Conservation (phyloP, 129 eudicot species). For the Chrysanthemum lavandulifolium region DNA sequence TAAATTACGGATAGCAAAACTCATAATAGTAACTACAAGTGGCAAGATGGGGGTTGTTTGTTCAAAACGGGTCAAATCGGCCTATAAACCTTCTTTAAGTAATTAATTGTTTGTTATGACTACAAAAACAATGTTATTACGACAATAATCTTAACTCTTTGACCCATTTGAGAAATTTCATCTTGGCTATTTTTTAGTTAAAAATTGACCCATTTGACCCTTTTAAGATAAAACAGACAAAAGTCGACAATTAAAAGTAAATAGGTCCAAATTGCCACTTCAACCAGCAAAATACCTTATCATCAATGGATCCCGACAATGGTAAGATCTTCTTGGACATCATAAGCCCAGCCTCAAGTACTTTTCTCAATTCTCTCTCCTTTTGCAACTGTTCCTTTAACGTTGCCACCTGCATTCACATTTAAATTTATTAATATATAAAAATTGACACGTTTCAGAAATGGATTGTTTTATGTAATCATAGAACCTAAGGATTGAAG, state of each 20-base stretch:
- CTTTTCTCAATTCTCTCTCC: conserved; percentile 65
- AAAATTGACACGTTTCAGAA: not conserved
- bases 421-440: not conserved
- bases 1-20: conserved; percentile 24
- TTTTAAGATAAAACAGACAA: not conserved
- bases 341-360: conserved; percentile 61
- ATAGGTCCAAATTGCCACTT: not conserved
- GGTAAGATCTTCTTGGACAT: conserved; percentile 40
- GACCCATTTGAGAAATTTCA: not conserved
- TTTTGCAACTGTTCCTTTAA: conserved; percentile 63
- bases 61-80: not conserved
- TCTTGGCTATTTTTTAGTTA: no score
- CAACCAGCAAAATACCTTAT: conserved; percentile 53
- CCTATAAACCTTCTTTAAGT: not conserved
- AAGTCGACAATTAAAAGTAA: conserved; percentile 1
- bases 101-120: no score
- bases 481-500: not conserved
- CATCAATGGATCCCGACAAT: conserved; percentile 46
- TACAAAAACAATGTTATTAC: no score
- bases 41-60: not conserved
- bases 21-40: not conserved
- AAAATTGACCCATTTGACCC: not conserved
- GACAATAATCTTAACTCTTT: not conserved
- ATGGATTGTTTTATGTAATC: no score
- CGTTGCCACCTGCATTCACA: conserved; percentile 55